Evolutionary conservation across 2,329 filamentous ascomycete species (phyloP), one percentile per base, ranked within the genome.

Genomic region (Magnaporthiopsis incrustans): DNA sequence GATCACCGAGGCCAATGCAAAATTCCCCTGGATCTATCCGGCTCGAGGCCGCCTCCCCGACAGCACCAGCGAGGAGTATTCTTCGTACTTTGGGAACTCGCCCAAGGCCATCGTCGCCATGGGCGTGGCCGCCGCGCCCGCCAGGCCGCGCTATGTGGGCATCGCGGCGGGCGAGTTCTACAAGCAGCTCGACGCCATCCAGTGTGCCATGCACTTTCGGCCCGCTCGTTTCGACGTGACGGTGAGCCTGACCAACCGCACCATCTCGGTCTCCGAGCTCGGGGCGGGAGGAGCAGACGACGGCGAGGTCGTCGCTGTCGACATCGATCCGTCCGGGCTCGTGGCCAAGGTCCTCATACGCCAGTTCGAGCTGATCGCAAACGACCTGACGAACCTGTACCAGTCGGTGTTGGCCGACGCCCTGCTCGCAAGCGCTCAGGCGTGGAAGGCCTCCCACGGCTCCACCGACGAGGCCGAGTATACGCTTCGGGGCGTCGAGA

Each of bases 321-420:
- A 67, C 26, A 59, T 73, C 64, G 69, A 74, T 8, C 71, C 73
- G 0, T 63, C 70, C 50, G 67, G 73, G 30, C 73, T 73, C 67
- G 62, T 75, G 10, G 73, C 73, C 2, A 64, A 66, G 30, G 70
- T 71, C 0, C 61, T 71, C 0, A 69, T 75, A 4, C 71, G 73
- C 3, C 71, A 76, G 58, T 73, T 76, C 57, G 71, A 75, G 64
- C 66, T 73, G 18, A 71, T 76, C 27, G 71, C 74, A 3, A 76
- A 75, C 61, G 74, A 75, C 64, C 67, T 74, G 64, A 77, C 73
- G 2, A 77, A 73, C 58, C 60, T 77, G 3, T 74, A 76, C 66
- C 70, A 73, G 25, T 77, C 74, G 0, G 69, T 74, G 0, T 69
- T 77, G 1, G 75, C 75, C n/a, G 68, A 73, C 58, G 71, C 75